Evolutionary conservation across 2,329 filamentous ascomycete species (phyloP).

Genomic region (Colletotrichum sansevieriae): DNA sequence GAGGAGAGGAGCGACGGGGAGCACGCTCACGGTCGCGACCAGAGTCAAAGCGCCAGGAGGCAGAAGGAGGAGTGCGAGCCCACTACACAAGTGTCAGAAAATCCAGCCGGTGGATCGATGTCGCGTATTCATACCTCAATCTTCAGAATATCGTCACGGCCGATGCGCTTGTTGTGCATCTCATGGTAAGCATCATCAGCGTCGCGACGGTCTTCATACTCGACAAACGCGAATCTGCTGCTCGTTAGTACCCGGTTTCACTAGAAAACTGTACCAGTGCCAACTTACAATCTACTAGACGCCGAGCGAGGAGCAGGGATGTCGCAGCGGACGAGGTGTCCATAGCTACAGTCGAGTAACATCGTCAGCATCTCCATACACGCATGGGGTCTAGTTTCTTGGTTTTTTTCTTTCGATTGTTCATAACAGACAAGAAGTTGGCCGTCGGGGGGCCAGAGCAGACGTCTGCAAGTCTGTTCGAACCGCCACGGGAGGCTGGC

Average conservation of each 20-base stretch:
- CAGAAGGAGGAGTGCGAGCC: constrained; percentile 97
- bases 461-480: constrained; percentile 21
- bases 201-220: constrained; percentile 98
- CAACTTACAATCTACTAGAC: constrained; percentile 91
- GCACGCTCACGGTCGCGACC: constrained; percentile 81
- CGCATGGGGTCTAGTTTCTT: constrained; percentile 3
- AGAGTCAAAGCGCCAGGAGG: constrained; percentile 98
- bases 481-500: constrained; percentile 29
- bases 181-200: constrained; percentile 99
- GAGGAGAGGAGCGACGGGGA: constrained; percentile 70
- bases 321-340: constrained; percentile 96
- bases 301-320: constrained; percentile 96
- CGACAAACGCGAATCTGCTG: constrained; percentile 91
- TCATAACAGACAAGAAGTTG: constrained; percentile 21
- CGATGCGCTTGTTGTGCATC: constrained; percentile 99
- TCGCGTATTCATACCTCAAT: constrained; percentile 79
- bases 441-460: constrained; percentile 25
- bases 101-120: background rate
- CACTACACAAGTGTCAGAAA: constrained; percentile 69
- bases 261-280: background rate
- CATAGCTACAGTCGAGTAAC: constrained; percentile 75
- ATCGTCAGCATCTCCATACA: constrained; percentile 60
- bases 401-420: constrained; percentile 6
- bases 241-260: constrained; percentile 24
- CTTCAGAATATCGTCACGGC: constrained; percentile 94